Conservation (phyloP, 495 filamentous ascomycete genomes). For the Margaritispora aquatica region DNA sequence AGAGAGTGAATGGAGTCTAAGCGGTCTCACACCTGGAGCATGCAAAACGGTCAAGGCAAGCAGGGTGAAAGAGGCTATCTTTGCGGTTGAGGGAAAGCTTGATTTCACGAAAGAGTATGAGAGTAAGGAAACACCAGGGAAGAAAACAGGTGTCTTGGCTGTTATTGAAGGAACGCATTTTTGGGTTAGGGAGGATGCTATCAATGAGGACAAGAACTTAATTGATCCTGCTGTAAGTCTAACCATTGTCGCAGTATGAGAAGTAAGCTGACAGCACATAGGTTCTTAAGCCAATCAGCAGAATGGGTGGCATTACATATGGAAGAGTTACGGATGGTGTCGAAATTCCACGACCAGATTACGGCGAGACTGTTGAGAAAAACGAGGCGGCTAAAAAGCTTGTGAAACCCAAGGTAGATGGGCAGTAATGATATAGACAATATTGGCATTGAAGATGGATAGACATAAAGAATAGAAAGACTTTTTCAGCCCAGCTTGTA, state of each 20-base stretch:
- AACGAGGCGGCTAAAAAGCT: slow-evolving; percentile 39
- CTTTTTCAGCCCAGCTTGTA: no score
- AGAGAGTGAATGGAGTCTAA: slow-evolving; percentile 72
- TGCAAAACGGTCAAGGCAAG: slow-evolving; percentile 60
- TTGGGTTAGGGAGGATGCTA: slow-evolving; percentile 84
- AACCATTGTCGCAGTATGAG: slow-evolving; percentile 5
- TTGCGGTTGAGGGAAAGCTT: slow-evolving; percentile 75
- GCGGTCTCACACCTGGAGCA: slow-evolving; percentile 67
- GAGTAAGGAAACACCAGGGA: slow-evolving; percentile 58
- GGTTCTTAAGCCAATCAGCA: slow-evolving; percentile 65
- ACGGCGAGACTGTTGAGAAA: slow-evolving; percentile 40
- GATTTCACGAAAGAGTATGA: slow-evolving; percentile 67
- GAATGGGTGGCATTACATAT: slow-evolving; percentile 83
- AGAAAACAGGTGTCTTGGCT: slow-evolving; percentile 64
- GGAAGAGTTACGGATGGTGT: slow-evolving; percentile 60
- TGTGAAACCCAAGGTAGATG: slow-evolving; percentile 34
- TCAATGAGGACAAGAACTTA: slow-evolving; percentile 66
- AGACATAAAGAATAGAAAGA: background rate
- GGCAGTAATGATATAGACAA: slow-evolving; percentile 16
- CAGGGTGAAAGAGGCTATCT: slow-evolving; percentile 76
- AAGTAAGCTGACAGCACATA: slow-evolving; percentile 16
- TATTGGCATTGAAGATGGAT: background rate
- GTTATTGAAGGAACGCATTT: slow-evolving; percentile 83
- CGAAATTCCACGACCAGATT: slow-evolving; percentile 75
- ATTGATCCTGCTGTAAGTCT: slow-evolving; percentile 52